Evolutionary conservation across 1,284 basidiomycete species (phyloP).

Genomic region (Boletus semigastroideus): DNA sequence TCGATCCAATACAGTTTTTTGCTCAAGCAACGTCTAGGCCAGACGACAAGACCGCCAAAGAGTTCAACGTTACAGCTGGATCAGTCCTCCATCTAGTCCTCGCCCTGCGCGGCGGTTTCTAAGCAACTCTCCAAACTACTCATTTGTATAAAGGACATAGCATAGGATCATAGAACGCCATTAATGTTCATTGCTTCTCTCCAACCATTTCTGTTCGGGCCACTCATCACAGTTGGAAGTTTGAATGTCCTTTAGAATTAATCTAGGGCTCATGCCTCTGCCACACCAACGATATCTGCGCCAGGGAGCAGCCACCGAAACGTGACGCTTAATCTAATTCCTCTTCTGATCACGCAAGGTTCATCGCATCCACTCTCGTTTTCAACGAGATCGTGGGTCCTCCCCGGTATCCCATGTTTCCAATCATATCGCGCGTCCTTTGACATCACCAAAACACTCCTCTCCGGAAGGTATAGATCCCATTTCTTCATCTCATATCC

Average conservation of each 20-base stretch:
- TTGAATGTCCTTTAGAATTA: background rate
- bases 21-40: constrained; percentile 41
- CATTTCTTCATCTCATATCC: constrained; percentile 20
- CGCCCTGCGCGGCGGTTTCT: constrained; percentile 80
- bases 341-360: constrained; percentile 49
- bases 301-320: constrained; percentile 77
- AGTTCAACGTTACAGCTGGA: constrained; percentile 80
- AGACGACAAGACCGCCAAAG: constrained; percentile 87
- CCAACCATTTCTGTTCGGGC: constrained; percentile 5
- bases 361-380: constrained; percentile 25
- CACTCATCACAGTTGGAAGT: background rate
- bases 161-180: constrained; percentile 31
- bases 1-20: constrained; percentile 1
- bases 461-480: constrained; percentile 62
- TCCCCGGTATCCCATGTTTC: constrained; percentile 64
- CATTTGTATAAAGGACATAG: constrained; percentile 16
- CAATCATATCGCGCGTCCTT: constrained; percentile 71
- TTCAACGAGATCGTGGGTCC: constrained; percentile 48
- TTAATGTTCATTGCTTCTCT: constrained; percentile 27
- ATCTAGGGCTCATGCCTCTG: constrained; percentile 16
- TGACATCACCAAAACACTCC: constrained; percentile 68
- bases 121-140: background rate
- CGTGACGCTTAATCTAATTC: constrained; percentile 69
- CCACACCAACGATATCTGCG: constrained; percentile 69
- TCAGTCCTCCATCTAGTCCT: constrained; percentile 91